Evolutionary conservation across 345 rosid genomes (phyloP).

Genomic region (Brassica juncea): DNA sequence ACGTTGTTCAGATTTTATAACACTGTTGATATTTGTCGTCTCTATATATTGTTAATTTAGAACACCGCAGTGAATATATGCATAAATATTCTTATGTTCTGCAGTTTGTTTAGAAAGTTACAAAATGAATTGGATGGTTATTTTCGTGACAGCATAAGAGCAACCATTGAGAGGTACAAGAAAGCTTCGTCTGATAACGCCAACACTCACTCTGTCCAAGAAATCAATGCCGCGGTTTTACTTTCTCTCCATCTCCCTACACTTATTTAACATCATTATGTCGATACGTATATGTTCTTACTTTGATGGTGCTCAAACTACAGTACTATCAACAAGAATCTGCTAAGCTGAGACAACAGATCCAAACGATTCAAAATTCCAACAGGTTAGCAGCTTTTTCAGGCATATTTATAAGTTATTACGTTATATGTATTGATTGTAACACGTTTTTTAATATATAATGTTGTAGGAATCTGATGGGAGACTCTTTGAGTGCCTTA

Average conservation of each 20-base stretch:
- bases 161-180: constrained; percentile 93
- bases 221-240: constrained; percentile 94
- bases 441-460: background rate
- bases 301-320: background rate
- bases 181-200: constrained; percentile 74
- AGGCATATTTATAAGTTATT: background rate
- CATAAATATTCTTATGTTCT: background rate
- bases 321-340: constrained; percentile 98
- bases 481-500: constrained; percentile 77
- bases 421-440: background rate
- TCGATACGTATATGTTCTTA: background rate
- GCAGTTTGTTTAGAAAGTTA: background rate
- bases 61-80: background rate
- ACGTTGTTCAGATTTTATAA: background rate
- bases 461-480: constrained; percentile 79
- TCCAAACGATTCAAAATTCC: constrained; percentile 87
- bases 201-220: constrained; percentile 63
- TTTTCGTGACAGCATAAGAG: constrained; percentile 60
- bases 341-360: constrained; percentile 88
- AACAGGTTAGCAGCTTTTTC: constrained; percentile 60
- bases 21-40: background rate
- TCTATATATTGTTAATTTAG: background rate
- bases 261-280: background rate
- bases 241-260: background rate
- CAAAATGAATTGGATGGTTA: background rate